Percentiles rank a stretch among this genome's conserved stretches.
phyloP scores from a whole-genome alignment of 2,329 filamentous ascomycete genomes.

The Sordariomycetes sp. region DNA sequence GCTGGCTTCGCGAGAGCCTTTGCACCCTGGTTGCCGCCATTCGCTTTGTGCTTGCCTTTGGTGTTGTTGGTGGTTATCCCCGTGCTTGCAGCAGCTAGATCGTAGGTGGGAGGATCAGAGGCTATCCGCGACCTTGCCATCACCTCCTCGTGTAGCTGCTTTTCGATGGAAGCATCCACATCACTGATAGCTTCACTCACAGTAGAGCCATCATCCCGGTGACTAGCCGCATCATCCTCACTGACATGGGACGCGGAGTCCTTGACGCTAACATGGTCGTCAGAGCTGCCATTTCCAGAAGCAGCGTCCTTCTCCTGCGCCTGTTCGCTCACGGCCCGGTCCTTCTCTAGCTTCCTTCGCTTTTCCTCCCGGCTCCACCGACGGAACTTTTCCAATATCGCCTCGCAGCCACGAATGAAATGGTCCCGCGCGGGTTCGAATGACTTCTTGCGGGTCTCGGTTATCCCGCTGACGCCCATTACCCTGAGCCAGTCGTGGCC shows the following conservation, averaged over 20 bases:
- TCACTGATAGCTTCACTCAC: slow-evolving; percentile 26
- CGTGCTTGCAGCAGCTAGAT: slow-evolving; percentile 20
- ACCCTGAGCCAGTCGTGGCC: slow-evolving; percentile 88
- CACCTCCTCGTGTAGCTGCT: slow-evolving; percentile 67
- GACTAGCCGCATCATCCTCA: slow-evolving; percentile 12
- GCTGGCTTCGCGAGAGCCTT: slow-evolving; percentile 10
- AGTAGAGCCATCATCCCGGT: slow-evolving; percentile 5
- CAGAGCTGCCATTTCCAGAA: neutral
- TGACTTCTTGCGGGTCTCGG: slow-evolving; percentile 74
- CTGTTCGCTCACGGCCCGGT: slow-evolving; percentile 35
- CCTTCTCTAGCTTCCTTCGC: slow-evolving; percentile 65
- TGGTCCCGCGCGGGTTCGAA: slow-evolving; percentile 79
- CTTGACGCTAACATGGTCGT: neutral
- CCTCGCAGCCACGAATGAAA: slow-evolving; percentile 74
- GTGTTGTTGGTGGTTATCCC: slow-evolving; percentile 13
- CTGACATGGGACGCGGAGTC: neutral
- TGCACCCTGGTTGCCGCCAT: slow-evolving; percentile 5
- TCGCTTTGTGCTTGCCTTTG: slow-evolving; percentile 4
- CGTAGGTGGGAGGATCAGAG: slow-evolving; percentile 17
- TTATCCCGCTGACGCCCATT: slow-evolving; percentile 80
- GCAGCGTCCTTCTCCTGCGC: slow-evolving; percentile 9
- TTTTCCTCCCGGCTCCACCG: slow-evolving; percentile 87
- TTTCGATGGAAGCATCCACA: slow-evolving; percentile 59
- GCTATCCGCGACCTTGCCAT: slow-evolving; percentile 38
- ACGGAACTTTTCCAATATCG: slow-evolving; percentile 77